Evolutionary conservation across 2,329 filamentous ascomycete genomes (phyloP), one percentile per base, ranked within the genome.

Genomic region (Didymella exigua): DNA sequence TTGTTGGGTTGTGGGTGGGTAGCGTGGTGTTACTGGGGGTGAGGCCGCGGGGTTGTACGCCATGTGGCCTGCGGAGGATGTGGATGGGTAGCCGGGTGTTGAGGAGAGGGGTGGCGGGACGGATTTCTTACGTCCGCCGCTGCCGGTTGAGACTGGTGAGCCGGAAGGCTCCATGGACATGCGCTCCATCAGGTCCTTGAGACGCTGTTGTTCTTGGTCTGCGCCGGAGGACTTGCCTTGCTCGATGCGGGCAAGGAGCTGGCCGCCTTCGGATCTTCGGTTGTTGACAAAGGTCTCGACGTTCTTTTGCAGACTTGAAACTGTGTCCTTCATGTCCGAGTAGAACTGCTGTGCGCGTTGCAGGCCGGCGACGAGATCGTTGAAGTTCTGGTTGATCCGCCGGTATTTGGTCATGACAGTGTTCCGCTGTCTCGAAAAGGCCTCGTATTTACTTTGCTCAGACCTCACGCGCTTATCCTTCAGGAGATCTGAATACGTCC

Each of bases 211-310:
- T 73, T 98, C 93, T 47, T 89, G 82, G 66, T 96, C 92, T 27
- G 92, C 91, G 31, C 78, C 88, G 45, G 82, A 85, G 4, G 85
- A 83, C 67, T 88, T 88, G 45, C 89, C 86, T 63, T 89, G 87
- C 74, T 96, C 92, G 60, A 99, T 99, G 65, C 92, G 89, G 63
- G 86, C 87, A 30, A 99, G 84, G 5, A 99, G 83, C 72, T 96
- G 91, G 0, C 91, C 91, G 4, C 95, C 95, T 78, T 99, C 95
- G 0, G 90, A 89, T 56, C 93, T 82, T 46, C 95, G 86, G 74
- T 99, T 99, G 78, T 92, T 96, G 62, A 99, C 93, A 76, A 99
- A 99, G 0, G 89, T 90, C 62, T 98, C 93, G 1, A 99, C 95
- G 67, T 99, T 99, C 82, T 96, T 95, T 67, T 92, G 87, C 34